Conservation (phyloP, 169 alveolate species). For the Cryptosporidium ryanae region DNA sequence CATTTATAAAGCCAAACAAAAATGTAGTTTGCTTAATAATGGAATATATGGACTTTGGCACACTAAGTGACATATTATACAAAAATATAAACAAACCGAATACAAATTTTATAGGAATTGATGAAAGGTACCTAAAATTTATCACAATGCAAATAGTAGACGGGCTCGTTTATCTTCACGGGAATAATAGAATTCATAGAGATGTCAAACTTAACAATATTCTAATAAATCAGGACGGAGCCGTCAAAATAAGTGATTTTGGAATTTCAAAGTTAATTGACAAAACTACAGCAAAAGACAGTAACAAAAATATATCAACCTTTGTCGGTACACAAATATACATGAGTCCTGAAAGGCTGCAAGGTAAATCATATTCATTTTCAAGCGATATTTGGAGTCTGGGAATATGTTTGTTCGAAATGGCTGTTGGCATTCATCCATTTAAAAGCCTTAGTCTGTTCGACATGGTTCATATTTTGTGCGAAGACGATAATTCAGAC, state of each 20-base stretch:
- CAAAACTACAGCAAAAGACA: conserved; percentile 36
- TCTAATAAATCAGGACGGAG: conserved; percentile 74
- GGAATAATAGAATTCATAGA: conserved; percentile 74
- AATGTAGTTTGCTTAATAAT: conserved; percentile 57
- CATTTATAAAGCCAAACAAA: conserved; percentile 63
- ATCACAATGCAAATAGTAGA: conserved; percentile 65
- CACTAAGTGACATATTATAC: conserved; percentile 54
- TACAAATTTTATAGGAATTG: background rate
- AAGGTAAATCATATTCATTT: conserved; percentile 83
- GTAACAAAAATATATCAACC: conserved; percentile 57
- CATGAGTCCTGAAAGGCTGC: conserved; percentile 90
- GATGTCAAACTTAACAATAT: conserved; percentile 75
- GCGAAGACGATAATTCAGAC: conserved; percentile 8
- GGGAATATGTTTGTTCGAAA: conserved; percentile 85
- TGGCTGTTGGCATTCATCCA: conserved; percentile 87
- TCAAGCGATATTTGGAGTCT: conserved; percentile 88
- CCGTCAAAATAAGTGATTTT: conserved; percentile 76
- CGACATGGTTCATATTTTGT: conserved; percentile 66
- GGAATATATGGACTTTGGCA: conserved; percentile 72
- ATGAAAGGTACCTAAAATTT: conserved; percentile 46
- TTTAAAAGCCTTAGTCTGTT: conserved; percentile 72
- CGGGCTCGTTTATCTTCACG: conserved; percentile 74
- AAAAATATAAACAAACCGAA: conserved; percentile 17
- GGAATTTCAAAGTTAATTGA: conserved; percentile 74
- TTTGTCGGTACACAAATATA: conserved; percentile 87